These are phyloP conservation scores for Salvia rosmarinus DNA, from an alignment of 257 asterid species.

Conservation along the genomic window DNA sequence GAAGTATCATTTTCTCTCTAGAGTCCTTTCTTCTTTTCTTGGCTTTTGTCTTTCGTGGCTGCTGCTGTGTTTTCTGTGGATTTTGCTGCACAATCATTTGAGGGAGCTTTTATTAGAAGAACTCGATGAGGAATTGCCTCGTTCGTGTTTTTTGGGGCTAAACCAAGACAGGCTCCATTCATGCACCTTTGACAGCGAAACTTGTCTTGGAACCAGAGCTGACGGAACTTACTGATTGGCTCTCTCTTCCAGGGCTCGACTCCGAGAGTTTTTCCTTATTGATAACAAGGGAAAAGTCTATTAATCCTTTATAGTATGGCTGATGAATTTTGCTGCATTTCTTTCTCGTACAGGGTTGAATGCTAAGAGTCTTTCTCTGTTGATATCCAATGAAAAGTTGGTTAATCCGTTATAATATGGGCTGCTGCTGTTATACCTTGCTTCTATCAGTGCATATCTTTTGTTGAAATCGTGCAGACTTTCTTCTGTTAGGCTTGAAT, in stretches of 20 bases:
- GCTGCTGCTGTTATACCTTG: conserved; percentile 46
- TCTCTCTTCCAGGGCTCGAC: conserved; percentile 53
- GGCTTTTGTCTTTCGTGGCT: conserved; percentile 35
- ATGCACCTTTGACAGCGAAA: conserved; percentile 49
- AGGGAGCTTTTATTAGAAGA: conserved; percentile 29
- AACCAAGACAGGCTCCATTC: conserved; percentile 66
- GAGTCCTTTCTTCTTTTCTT: conserved; percentile 27
- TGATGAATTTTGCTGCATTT: conserved; percentile 41
- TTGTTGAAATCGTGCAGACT: conserved; percentile 50
- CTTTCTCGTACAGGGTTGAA: conserved; percentile 49
- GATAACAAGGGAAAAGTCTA: conserved; percentile 52
- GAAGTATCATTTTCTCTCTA: conserved; percentile 34
- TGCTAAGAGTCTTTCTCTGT: conserved; percentile 42
- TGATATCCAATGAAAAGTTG: conserved; percentile 46
- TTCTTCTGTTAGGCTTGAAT: conserved; percentile 39
- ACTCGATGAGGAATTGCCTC: conserved; percentile 19
- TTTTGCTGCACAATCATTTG: conserved; percentile 28
- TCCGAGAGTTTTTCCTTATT: conserved; percentile 50
- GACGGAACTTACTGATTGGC: conserved; percentile 41
- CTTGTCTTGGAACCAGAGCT: conserved; percentile 47
- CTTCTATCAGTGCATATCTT: conserved; percentile 40
- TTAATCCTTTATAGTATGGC: conserved; percentile 76
- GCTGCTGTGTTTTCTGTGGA: conserved; percentile 17
- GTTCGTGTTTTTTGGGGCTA: conserved; percentile 37
- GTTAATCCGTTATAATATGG: conserved; percentile 70